Evolutionary conservation across 495 filamentous ascomycete species (phyloP).

Genomic region (Penicillium canariense): DNA sequence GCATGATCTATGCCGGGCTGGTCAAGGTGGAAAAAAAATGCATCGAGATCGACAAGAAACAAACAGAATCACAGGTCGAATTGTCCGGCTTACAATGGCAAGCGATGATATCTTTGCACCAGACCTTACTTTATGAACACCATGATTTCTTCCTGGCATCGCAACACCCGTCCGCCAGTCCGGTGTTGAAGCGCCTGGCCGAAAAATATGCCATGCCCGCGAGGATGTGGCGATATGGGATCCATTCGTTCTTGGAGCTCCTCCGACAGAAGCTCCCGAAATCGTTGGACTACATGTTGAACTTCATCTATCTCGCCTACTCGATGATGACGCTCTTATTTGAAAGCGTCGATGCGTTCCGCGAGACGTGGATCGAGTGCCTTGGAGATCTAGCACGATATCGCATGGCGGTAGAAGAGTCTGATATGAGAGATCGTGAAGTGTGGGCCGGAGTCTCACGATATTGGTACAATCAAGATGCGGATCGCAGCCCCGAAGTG

Average conservation of each 20-base stretch:
- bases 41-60: slow-evolving; percentile 66
- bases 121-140: slow-evolving; percentile 71
- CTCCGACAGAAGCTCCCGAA: slow-evolving; percentile 66
- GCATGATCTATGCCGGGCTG: slow-evolving; percentile 73
- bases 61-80: slow-evolving; percentile 40
- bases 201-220: slow-evolving; percentile 77
- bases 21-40: slow-evolving; percentile 80
- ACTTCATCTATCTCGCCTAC: slow-evolving; percentile 79
- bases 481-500: slow-evolving; percentile 64
- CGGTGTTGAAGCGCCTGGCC: slow-evolving; percentile 55
- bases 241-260: slow-evolving; percentile 74
- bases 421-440: slow-evolving; percentile 68
- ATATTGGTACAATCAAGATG: slow-evolving; percentile 79
- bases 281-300: slow-evolving; percentile 74
- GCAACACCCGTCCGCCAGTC: slow-evolving; percentile 68
- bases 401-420: slow-evolving; percentile 77
- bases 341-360: slow-evolving; percentile 72
- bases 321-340: slow-evolving; percentile 75
- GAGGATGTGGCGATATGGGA: slow-evolving; percentile 82
- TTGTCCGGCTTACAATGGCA: slow-evolving; percentile 69
- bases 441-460: slow-evolving; percentile 73
- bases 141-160: slow-evolving; percentile 80
- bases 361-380: slow-evolving; percentile 90
- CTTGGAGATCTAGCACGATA: slow-evolving; percentile 75
- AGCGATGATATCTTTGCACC: slow-evolving; percentile 67